Base-by-base conservation (phyloP, 1,284 basidiomycete species). In the Mycena sp. region DNA sequence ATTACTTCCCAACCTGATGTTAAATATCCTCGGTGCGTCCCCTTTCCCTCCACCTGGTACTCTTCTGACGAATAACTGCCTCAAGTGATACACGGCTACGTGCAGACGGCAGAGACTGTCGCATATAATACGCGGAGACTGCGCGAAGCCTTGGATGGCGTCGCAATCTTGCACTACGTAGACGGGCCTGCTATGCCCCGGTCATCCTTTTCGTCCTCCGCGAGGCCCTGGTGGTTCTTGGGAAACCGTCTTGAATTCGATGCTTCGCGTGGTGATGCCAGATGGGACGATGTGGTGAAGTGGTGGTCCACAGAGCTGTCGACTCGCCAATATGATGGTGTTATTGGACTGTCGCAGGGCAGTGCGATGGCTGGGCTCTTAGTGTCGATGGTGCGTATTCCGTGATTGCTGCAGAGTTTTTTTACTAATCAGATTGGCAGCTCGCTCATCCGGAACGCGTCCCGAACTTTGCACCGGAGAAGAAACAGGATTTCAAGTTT, bases 241-340 rank as follows among this genome's bases (percentile, higher is more conserved):
- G 56, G 48, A 7, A 23, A 51, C n/a, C 23, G 26, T 10, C 62
- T 63, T 29, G 67, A 67, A 51, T 38, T 59, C 28, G 59, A 63
- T 41, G 30, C 49, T 10, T 43, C 61, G 16, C 59, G 56, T 19
- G 37, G 30, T n/a, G n/a, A n/a, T n/a, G n/a, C n/a, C 6, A 49
- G 64, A 16, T 65, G 64, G 64, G 43, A 50, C 23, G 26, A 40
- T 12, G 64, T 62, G 9, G 63, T 67, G 23, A 45, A 55, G 43
- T 67, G 65, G 68, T 69, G 68, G 68, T 65, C 63, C 14, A 48
- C 43, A 19, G 68, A 69, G 50, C 56, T 69, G 23, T 69, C 68
- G 38, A 53, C 35, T 21, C 64, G 46, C 30, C 57, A 64, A 38
- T 69, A 69, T 43, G 68, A 69, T 26, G 68, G 68, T n/a, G 37